Base-by-base conservation (phyloP, 1,284 basidiomycete genomes). In the Megacollybia platyphylla region DNA sequence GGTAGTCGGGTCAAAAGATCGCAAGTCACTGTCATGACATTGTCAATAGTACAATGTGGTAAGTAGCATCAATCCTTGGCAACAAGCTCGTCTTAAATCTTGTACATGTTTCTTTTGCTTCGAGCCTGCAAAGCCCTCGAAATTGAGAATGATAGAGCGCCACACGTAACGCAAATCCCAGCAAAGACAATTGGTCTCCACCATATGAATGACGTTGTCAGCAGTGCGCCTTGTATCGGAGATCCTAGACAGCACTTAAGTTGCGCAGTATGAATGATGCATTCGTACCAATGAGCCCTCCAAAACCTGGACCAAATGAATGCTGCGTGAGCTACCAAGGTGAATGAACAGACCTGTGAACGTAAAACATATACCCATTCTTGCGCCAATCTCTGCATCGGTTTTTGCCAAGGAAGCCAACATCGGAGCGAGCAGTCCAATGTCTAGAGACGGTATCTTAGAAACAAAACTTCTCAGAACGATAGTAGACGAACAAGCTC, bases 341-440 rank as follows among this genome's bases (percentile, higher is more conserved):
- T 17, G 44, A 38, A 24, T 17, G 34, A 7, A 39, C 57, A 38
- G 27, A 65, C 65, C 61, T 36, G 62, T 62, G 39, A 67, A 60
- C 4, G 59, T 57, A 44, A 65, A 63, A 50, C 63, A 64, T 10
- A 65, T 54, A 6, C 64, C 65, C 40, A 68, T 45, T 5, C 65
- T 59, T 26, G 61, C 59, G 2, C 65, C 66, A 27, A 68, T 66
- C 48, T 68, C 66, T 7, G 55, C 52, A 45, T 64, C 59, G 13
- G 53, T 57, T 17, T 57, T 53, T 0, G 67, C 62, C 11, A 62
- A 52, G 13, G 60, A 60, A 8, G 54, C 39, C 15, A 49, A 30
- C 46, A 49, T 45, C 4, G 48, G 48, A 5, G 46, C 46, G 15
- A 49, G 36, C 15, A 49, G 27, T 28, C 46, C 46, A 5, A 49